Conservation (phyloP, 176 grass and related monocot genomes). For the Poa pratensis region DNA sequence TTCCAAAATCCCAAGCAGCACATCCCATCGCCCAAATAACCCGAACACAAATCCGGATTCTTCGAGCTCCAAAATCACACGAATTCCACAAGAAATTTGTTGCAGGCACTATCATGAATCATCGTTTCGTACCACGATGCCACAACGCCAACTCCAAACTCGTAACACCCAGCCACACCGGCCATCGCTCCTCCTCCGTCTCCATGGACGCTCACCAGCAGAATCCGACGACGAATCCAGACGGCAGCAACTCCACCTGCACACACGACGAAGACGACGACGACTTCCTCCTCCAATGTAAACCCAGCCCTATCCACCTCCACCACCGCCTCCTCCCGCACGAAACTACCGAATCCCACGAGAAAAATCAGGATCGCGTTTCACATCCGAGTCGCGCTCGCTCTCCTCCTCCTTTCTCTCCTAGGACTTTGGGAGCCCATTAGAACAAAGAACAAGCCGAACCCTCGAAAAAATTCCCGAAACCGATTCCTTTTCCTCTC, state of each 20-base stretch:
- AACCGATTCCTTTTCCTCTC: constrained; percentile 17
- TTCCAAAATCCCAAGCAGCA: not conserved
- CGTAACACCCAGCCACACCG: constrained; percentile 21
- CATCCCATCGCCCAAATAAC: not conserved
- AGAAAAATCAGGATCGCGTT: constrained; percentile 29
- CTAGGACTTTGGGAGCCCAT: constrained; percentile 47
- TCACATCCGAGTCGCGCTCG: not conserved
- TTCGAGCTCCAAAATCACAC: not conserved
- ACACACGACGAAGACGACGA: constrained; percentile 47
- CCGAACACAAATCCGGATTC: not conserved
- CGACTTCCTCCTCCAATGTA: constrained; percentile 13
- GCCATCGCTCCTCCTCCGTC: constrained; percentile 28
- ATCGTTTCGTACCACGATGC: constrained; percentile 21
- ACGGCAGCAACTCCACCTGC: constrained; percentile 29
- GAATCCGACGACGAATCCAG: constrained; percentile 9
- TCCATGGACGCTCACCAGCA: constrained; percentile 42
- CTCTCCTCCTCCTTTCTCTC: constrained; percentile 21
- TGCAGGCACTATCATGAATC: not conserved
- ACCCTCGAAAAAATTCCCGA: not conserved
- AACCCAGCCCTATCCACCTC: constrained; percentile 11
- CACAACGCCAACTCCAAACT: constrained; percentile 46
- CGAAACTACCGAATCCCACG: constrained; percentile 39
- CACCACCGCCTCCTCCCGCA: constrained; percentile 27
- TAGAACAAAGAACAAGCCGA: constrained; percentile 53
- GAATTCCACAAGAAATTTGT: not conserved